Evolutionary conservation across 2,329 filamentous ascomycete genomes (phyloP).

Genomic region (Aspergillus intermedius): DNA sequence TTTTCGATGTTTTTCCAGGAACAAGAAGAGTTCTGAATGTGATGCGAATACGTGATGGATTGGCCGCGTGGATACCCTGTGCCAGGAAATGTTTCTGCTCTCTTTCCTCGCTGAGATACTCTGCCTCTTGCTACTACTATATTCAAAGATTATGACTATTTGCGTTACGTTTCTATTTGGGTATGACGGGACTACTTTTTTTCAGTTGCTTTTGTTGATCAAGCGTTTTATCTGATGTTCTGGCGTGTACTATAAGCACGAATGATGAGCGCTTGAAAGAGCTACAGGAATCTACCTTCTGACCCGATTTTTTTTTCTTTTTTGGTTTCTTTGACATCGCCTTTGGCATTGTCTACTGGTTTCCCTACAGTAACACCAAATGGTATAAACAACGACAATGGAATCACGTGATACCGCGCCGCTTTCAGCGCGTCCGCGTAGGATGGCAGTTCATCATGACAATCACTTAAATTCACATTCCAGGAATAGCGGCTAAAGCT

Average conservation of each 20-base stretch:
- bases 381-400: too few relatives aligned
- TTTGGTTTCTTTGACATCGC: too few relatives aligned
- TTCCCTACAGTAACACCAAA: too few relatives aligned
- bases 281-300: too few relatives aligned
- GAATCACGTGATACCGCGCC: constrained; percentile 8
- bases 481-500: not conserved
- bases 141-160: not conserved
- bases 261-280: too few relatives aligned
- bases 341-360: too few relatives aligned
- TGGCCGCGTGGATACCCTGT: not conserved
- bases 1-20: constrained; percentile 98
- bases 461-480: not conserved
- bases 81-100: not conserved
- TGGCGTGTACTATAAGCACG: constrained; percentile 1
- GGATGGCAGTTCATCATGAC: not conserved
- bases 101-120: not conserved
- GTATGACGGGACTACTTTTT: not conserved
- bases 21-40: constrained; percentile 71
- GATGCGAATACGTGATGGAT: not conserved
- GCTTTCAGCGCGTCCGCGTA: constrained; percentile 3
- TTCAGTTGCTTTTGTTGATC: not conserved
- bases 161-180: not conserved
- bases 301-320: too few relatives aligned
- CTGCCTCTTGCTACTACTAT: not conserved
- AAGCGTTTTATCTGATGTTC: not conserved